Percentiles rank a stretch among this genome's conserved stretches.
These are phyloP conservation scores for Calamus simplicifolius DNA, from an alignment of 176 grass and related monocot genomes.

Conservation along the genomic window DNA sequence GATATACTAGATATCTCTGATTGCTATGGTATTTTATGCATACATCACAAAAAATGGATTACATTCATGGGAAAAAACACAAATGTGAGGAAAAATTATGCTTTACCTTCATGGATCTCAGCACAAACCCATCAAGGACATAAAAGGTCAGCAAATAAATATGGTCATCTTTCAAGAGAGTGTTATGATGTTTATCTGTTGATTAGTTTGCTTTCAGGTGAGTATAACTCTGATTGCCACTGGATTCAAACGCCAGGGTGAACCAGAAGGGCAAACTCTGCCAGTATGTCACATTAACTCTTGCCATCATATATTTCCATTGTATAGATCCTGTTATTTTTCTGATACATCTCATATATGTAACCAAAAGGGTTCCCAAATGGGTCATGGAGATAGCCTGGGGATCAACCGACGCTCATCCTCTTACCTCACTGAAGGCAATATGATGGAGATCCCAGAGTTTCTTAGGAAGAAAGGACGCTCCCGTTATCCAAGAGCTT, in stretches of 20 bases:
- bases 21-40: too few species aligned
- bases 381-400: constrained; percentile 25
- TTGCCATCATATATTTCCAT: neutral
- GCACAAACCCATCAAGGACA: too few species aligned
- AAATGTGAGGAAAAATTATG: neutral
- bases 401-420: constrained; percentile 26
- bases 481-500: constrained; percentile 54
- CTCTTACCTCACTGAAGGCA: constrained; percentile 34
- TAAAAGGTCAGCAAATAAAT: too few species aligned
- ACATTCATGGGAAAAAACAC: too few species aligned
- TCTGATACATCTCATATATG: constrained; percentile 8
- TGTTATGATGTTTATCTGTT: constrained; percentile 1
- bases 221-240: constrained; percentile 4
- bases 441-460: constrained; percentile 63
- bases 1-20: too few species aligned
- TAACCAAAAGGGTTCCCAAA: constrained; percentile 40
- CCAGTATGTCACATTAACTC: neutral
- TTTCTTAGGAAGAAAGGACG: constrained; percentile 65
- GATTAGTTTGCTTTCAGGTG: neutral
- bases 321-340: neutral
- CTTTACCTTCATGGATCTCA: too few species aligned
- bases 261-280: neutral
- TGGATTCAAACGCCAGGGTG: constrained; percentile 1
- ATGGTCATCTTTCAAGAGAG: neutral
- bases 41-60: neutral